Evolutionary conservation across 306 rosid species (phyloP), one percentile per base, ranked within the genome.

Genomic region (Quercus bicolor): DNA sequence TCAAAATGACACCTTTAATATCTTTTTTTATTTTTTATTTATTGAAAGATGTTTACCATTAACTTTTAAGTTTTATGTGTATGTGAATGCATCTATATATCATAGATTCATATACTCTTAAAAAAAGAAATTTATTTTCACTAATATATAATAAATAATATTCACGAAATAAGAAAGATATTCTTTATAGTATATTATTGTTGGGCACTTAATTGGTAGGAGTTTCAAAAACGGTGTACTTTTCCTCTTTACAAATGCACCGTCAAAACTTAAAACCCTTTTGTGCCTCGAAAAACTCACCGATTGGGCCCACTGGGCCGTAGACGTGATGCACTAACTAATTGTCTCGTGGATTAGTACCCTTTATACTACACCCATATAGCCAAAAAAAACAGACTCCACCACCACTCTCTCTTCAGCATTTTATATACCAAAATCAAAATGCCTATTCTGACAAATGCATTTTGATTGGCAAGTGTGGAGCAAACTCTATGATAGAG

Each of bases 281-380:
- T 60, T 28, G 3, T 59, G 56, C 70, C 81, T 85, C 78, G 81
- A 53, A 59, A 81, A 24, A n/a, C 15, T 75, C 20, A 48, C 55
- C 1, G 9, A 12, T 0, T 34, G 78, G 66, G 55, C 72, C 77
- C 82, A 70, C 12, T 29, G 28, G 72, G 68, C 66, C 82, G 73
- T 37, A 73, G 79, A 78, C 79, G 79, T 78, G 79, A n/a, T 80
- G 70, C 75, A 40, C 31, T 69, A 60, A 70, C 85, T 48, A 77
- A 59, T 7, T 26, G 70, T 57, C 64, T 57, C 14, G 2, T 1
- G 4, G 62, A 24, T 6, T 6, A 64, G 12, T 18, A 10, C 2
- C 26, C 31, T 11, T 74, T 9, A 11, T 71, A 64, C 7, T 15
- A 65, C 21, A 8, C 45, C 45, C 11, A 71, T 20, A 2, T 28